Evolutionary conservation across 495 filamentous ascomycete genomes (phyloP), one percentile per base, ranked within the genome.

Genomic region (Talaromyces stipitatus): DNA sequence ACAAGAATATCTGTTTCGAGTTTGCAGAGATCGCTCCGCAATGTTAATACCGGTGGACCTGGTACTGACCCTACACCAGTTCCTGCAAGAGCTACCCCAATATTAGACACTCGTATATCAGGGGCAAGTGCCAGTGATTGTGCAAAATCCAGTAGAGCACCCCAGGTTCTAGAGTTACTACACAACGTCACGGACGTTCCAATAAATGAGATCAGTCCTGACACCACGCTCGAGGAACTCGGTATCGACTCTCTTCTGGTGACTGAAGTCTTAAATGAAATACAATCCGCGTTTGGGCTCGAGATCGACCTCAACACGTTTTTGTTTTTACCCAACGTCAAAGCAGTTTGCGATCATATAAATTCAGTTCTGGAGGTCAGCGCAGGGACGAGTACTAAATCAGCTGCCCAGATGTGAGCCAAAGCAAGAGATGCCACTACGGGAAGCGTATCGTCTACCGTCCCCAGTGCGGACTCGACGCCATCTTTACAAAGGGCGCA

Each of bases 1-100:
- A 41, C 60, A 30, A 43, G 24, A 4, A 71, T 69, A 2, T 66
- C 72, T 5, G 64, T 54, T 4, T 84, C 60, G 76, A n/a, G 61
- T 75, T 61, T 60, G 58, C 24, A 78, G 65, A 2, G 74, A 76
- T 54, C 50, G 11, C 50, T 54, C 6, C 26, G 55, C 38, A 1
- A 28, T 54, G 50, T 54, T 20, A 54, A 54, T 33, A 54, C 8
- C 20, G 50, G 50, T 7, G 50, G 50, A n/a, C n/a, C 50, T 7
- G 27, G 50, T 32, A 28, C 50, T 32, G 33, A 54, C 27, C 50
- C 47, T 50, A 50, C 47, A 11, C 47, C 50, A 54, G 47, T 26
- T 18, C 20, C 52, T 22, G 30, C 28, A 14, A 28, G 20, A 38
- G 30, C 26, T 2, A 27, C 20, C 18, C 47, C 47, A 11, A n/a